phyloP scores from a whole-genome alignment of 257 asterid genomes.

The Rhazya stricta region DNA sequence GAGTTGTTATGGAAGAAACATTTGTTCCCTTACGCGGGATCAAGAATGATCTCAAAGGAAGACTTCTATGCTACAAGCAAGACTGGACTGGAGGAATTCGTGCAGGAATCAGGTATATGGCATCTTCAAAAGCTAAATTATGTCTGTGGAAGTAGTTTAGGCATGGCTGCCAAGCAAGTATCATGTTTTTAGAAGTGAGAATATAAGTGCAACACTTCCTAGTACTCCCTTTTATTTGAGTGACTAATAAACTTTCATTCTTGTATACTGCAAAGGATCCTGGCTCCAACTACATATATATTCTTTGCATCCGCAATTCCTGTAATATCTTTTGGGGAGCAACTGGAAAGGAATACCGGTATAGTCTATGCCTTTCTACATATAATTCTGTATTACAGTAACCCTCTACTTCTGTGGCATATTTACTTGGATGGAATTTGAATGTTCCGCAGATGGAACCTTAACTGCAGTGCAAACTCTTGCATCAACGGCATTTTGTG shows the following conservation, averaged over 20 bases:
- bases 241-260: not conserved
- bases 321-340: constrained; percentile 95
- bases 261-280: constrained; percentile 47
- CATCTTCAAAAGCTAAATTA: constrained; percentile 2
- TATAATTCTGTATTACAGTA: not conserved
- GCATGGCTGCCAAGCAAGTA: not conserved
- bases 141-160: not conserved
- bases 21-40: constrained; percentile 91
- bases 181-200: not conserved
- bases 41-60: constrained; percentile 78
- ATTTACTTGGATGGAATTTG: constrained; percentile 7
- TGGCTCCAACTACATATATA: constrained; percentile 96
- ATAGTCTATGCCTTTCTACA: not conserved
- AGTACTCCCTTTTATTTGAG: not conserved
- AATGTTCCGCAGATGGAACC: constrained; percentile 56
- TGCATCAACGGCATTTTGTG: constrained; percentile 92
- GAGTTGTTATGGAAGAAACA: constrained; percentile 71
- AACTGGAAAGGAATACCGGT: constrained; percentile 83
- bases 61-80: constrained; percentile 79
- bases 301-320: constrained; percentile 99
- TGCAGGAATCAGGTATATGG: constrained; percentile 79
- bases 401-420: not conserved
- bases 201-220: not conserved
- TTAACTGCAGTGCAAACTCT: constrained; percentile 95
- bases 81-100: constrained; percentile 83